Percentiles rank a stretch among this genome's conserved stretches.
Evolutionary conservation across 108 stramenopile genomes (phyloP).

Genomic region (Nitzschia putrida): DNA sequence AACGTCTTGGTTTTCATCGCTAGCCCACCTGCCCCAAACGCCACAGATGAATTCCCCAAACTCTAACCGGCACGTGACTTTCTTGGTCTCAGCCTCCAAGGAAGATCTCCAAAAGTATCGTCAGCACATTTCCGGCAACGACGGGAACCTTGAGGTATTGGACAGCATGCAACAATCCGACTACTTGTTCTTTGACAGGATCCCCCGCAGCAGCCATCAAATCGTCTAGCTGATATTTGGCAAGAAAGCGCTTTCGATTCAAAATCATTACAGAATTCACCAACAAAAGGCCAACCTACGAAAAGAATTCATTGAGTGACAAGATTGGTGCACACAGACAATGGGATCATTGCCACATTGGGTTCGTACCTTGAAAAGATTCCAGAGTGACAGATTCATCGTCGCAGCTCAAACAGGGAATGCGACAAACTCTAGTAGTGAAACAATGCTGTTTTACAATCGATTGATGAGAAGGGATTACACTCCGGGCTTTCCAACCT

Average conservation of each 20-base stretch:
- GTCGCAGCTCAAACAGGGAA: neutral
- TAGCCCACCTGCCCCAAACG: neutral
- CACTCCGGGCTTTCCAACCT: too few species aligned
- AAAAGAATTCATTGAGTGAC: conserved; percentile 5
- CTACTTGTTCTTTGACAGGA: conserved; percentile 70
- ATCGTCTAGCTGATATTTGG: conserved; percentile 80
- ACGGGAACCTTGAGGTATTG: conserved; percentile 85
- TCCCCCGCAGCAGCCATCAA: conserved; percentile 51
- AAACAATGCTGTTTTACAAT: too few species aligned
- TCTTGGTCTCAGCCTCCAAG: conserved; percentile 58
- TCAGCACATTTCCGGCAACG: conserved; percentile 70
- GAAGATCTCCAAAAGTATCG: conserved; percentile 83
- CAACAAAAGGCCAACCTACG: conserved; percentile 77
- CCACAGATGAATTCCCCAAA: neutral
- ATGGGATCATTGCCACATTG: neutral
- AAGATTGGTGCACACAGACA: neutral
- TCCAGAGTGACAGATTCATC: conserved; percentile 89
- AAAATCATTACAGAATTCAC: conserved; percentile 78
- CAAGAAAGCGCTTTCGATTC: conserved; percentile 77
- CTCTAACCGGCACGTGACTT: neutral
- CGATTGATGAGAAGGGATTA: too few species aligned
- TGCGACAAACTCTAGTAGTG: too few species aligned
- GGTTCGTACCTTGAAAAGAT: conserved; percentile 81
- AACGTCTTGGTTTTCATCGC: too few species aligned
- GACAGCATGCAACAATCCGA: conserved; percentile 77